These are phyloP conservation scores for Blastocystis sp. DNA, from an alignment of 352 stramenopile genomes.

Conservation along the genomic window DNA sequence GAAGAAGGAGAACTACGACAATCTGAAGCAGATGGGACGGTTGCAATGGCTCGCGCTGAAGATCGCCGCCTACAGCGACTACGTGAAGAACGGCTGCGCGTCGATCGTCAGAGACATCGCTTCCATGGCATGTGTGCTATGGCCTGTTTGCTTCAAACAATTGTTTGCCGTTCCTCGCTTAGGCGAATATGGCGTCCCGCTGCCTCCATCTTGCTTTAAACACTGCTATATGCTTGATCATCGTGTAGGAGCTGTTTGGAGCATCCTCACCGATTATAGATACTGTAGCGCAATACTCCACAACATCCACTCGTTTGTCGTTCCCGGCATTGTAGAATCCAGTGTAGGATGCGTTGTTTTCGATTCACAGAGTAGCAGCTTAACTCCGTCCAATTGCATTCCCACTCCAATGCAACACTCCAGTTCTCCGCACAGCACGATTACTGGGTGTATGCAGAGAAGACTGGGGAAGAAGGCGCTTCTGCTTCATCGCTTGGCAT, in stretches of 20 bases:
- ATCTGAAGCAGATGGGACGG: not conserved
- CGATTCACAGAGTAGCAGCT: not conserved
- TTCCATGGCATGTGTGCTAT: conserved; percentile 3
- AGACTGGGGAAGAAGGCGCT: too few relatives aligned
- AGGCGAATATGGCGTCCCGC: not conserved
- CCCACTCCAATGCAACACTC: not conserved
- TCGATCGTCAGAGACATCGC: not conserved
- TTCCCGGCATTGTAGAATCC: not conserved
- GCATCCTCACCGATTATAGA: not conserved
- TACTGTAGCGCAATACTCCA: not conserved
- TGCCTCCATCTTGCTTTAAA: not conserved
- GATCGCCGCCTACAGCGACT: not conserved
- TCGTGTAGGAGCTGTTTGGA: not conserved
- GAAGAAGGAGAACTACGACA: conserved; percentile 24
- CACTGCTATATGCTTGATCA: not conserved
- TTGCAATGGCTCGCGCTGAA: not conserved
- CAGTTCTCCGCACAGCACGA: not conserved
- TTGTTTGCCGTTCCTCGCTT: not conserved
- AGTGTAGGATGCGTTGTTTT: not conserved
- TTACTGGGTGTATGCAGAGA: not conserved
- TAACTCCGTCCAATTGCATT: not conserved
- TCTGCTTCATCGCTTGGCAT: too few relatives aligned
- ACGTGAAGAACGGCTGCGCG: not conserved
- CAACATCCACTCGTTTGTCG: not conserved
- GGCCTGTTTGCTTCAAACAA: not conserved